Percentiles rank a stretch among this genome's conserved stretches.
Evolutionary conservation across 1,284 basidiomycete genomes (phyloP).

Genomic region (Sanghuangporus baumii): DNA sequence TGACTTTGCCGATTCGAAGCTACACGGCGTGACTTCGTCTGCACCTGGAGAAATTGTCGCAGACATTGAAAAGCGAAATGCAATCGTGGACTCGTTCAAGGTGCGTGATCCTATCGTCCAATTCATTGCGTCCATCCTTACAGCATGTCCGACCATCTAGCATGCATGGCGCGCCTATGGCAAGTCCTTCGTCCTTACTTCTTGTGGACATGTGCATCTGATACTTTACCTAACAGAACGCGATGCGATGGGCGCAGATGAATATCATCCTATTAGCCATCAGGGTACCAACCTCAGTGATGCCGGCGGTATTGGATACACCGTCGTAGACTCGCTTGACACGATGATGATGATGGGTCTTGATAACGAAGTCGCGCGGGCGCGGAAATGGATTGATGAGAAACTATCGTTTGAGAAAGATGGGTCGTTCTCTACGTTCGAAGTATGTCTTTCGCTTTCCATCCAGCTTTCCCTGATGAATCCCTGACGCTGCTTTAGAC

Average conservation of each 20-base stretch:
- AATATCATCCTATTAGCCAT: slow-evolving; percentile 78
- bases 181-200: slow-evolving; percentile 26
- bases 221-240: slow-evolving; percentile 43
- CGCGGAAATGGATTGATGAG: slow-evolving; percentile 72
- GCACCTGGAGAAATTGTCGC: slow-evolving; percentile 34
- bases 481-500: slow-evolving; percentile 37
- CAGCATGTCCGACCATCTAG: slow-evolving; percentile 31
- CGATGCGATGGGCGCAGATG: slow-evolving; percentile 85
- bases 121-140: not conserved
- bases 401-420: slow-evolving; percentile 75
- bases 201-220: not conserved
- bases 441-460: slow-evolving; percentile 45
- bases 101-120: slow-evolving; percentile 35
- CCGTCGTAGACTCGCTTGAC: slow-evolving; percentile 79
- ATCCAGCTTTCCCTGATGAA: slow-evolving; percentile 4
- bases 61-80: slow-evolving; percentile 60
- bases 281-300: slow-evolving; percentile 71
- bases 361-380: slow-evolving; percentile 71
- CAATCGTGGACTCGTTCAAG: slow-evolving; percentile 72
- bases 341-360: slow-evolving; percentile 85
- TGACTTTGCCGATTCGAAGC: slow-evolving; percentile 17
- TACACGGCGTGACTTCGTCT: slow-evolving; percentile 20
- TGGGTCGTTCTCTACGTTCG: slow-evolving; percentile 85
- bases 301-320: slow-evolving; percentile 81
- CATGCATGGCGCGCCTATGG: slow-evolving; percentile 80